Percentiles rank a stretch among this genome's conserved stretches.
Evolutionary conservation across 768 basidiomycete genomes (phyloP).

Genomic region (Kwoniella europaea): DNA sequence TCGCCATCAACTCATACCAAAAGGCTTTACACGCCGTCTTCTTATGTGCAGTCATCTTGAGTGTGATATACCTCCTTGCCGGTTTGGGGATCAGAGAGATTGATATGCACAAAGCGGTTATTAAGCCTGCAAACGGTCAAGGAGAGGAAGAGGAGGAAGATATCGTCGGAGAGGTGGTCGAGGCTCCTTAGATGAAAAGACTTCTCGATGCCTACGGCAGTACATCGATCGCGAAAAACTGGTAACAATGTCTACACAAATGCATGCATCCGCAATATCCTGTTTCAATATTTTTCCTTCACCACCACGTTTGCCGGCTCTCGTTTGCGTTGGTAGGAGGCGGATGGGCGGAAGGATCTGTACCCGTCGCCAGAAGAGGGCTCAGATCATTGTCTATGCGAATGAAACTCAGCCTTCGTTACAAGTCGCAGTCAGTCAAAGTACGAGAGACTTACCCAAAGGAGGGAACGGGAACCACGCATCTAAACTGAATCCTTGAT

Average conservation of each 20-base stretch:
- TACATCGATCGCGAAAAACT: neutral
- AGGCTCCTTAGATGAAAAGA: neutral
- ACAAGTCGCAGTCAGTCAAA: neutral
- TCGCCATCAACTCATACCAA: conserved; percentile 50
- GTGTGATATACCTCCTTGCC: conserved; percentile 31
- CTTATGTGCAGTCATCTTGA: conserved; percentile 39
- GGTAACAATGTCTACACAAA: neutral
- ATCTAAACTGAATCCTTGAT: conserved; percentile 30
- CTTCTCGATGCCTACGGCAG: no score
- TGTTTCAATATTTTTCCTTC: neutral
- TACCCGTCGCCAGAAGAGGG: conserved; percentile 4
- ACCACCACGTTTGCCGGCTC: conserved; percentile 7
- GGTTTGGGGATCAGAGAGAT: conserved; percentile 45
- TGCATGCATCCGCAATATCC: neutral
- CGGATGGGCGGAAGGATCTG: neutral
- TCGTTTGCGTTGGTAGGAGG: neutral
- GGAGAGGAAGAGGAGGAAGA: conserved; percentile 13
- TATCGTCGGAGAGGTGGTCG: conserved; percentile 1
- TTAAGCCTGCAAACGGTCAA: conserved; percentile 2
- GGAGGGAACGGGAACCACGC: conserved; percentile 50
- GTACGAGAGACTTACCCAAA: conserved; percentile 30
- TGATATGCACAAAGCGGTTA: conserved; percentile 27
- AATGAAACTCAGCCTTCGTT: neutral
- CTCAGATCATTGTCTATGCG: conserved; percentile 6
- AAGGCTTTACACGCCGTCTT: conserved; percentile 52